Conservation (phyloP, 2,329 filamentous ascomycete species). For the Fusarium lateritium region DNA sequence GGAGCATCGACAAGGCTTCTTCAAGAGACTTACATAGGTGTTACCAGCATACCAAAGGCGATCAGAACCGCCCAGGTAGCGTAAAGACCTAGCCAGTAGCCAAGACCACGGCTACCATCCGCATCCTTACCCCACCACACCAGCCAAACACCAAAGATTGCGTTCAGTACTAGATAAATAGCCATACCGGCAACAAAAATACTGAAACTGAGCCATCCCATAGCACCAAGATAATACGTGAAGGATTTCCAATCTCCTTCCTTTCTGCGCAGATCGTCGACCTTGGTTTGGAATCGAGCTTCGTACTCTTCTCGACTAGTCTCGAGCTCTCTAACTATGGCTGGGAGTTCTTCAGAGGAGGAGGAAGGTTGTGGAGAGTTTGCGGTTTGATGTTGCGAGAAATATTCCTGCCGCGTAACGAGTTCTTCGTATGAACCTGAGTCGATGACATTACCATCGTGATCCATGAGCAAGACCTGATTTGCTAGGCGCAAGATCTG, state of each 20-base stretch:
- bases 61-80: conserved; percentile 1
- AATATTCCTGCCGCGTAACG: not conserved
- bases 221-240: not conserved
- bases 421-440: conserved; percentile 1
- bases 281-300: not conserved
- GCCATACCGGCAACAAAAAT: not conserved
- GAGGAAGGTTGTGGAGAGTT: not conserved
- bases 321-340: not conserved
- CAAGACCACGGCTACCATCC: not conserved
- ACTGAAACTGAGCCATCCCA: not conserved
- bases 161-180: not conserved
- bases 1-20: not conserved
- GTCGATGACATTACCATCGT: not conserved
- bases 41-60: not conserved
- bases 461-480: not conserved
- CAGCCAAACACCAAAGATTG: conserved; percentile 10
- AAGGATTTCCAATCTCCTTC: conserved; percentile 2
- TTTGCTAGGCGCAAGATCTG: not conserved
- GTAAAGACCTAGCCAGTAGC: conserved; percentile 12
- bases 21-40: not conserved
- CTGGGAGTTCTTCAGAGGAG: not conserved
- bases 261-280: conserved; percentile 4
- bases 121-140: conserved; percentile 8
- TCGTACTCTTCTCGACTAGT: not conserved
- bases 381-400: not conserved